Evolutionary conservation across 2,329 filamentous ascomycete species (phyloP).

Genomic region (Onygenales sp.): DNA sequence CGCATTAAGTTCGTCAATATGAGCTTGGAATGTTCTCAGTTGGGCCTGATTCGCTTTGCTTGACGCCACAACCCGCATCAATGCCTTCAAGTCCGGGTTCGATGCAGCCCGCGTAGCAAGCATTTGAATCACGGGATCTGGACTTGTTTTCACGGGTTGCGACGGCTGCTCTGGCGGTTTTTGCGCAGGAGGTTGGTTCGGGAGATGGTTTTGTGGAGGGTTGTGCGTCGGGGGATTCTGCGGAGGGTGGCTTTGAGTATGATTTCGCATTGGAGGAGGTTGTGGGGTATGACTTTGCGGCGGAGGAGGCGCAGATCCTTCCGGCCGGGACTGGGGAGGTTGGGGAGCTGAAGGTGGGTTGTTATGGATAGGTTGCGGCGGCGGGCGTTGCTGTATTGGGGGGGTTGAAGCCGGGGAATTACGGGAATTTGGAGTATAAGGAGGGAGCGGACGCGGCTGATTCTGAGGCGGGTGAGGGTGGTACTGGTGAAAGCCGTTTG

Average conservation of each 20-base stretch:
- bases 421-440: conserved; percentile 15
- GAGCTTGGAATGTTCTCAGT: conserved; percentile 39
- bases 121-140: conserved; percentile 45
- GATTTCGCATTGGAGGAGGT: neutral
- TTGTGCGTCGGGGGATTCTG: neutral
- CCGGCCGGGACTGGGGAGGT: neutral
- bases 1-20: conserved; percentile 43
- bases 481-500: conserved; percentile 33
- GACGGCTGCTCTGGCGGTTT: conserved; percentile 13
- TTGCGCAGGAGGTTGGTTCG: conserved; percentile 10
- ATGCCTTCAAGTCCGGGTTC: conserved; percentile 39
- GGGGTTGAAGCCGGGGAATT: conserved; percentile 8
- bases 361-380: neutral
- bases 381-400: neutral
- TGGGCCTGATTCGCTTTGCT: conserved; percentile 41
- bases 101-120: conserved; percentile 41
- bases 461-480: conserved; percentile 27
- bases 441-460: conserved; percentile 19
- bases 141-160: conserved; percentile 32
- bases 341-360: neutral
- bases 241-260: conserved; percentile 3
- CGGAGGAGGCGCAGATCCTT: neutral
- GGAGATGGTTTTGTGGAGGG: conserved; percentile 4
- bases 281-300: neutral
- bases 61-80: conserved; percentile 43